Evolutionary conservation across 1,284 basidiomycete species (phyloP).

Genomic region (Heterobasidion annosum): DNA sequence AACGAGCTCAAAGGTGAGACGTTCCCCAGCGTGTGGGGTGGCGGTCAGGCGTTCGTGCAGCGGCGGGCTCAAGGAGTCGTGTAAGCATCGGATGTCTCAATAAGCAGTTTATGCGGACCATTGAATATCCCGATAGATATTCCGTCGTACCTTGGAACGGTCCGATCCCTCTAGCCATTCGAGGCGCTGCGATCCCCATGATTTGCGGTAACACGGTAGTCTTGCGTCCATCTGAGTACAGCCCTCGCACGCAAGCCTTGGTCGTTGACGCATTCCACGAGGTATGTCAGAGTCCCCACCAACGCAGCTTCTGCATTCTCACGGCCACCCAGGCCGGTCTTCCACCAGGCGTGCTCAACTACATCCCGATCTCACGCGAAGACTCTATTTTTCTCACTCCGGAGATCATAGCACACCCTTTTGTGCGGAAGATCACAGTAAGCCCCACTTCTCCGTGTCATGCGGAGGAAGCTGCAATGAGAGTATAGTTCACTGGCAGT

Average conservation of each 20-base stretch:
- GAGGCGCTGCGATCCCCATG: slow-evolving; percentile 44
- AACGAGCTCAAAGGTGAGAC: slow-evolving; percentile 20
- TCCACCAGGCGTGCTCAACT: slow-evolving; percentile 52
- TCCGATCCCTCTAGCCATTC: slow-evolving; percentile 33
- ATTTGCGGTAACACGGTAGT: slow-evolving; percentile 60
- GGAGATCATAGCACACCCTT: slow-evolving; percentile 47
- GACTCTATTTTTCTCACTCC: slow-evolving; percentile 35
- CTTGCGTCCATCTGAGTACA: slow-evolving; percentile 49
- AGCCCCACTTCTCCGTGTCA: slow-evolving; percentile 4
- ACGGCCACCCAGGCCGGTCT: slow-evolving; percentile 36
- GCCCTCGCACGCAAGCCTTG: slow-evolving; percentile 40
- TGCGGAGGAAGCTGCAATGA: not conserved
- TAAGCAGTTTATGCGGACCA: not conserved
- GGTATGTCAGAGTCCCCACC: slow-evolving; percentile 10
- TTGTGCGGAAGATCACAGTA: slow-evolving; percentile 38
- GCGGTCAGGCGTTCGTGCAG: slow-evolving; percentile 22
- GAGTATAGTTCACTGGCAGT: slow-evolving; percentile 58
- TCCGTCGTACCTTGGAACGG: slow-evolving; percentile 31
- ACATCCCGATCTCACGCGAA: slow-evolving; percentile 41
- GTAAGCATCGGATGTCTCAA: slow-evolving; percentile 13
- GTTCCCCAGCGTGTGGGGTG: slow-evolving; percentile 18
- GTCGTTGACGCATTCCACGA: slow-evolving; percentile 42
- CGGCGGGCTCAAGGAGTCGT: slow-evolving; percentile 22
- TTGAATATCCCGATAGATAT: slow-evolving; percentile 10
- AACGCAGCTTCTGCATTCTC: not conserved